Conservation (phyloP, 345 rosid species). For the Acer negundo region DNA sequence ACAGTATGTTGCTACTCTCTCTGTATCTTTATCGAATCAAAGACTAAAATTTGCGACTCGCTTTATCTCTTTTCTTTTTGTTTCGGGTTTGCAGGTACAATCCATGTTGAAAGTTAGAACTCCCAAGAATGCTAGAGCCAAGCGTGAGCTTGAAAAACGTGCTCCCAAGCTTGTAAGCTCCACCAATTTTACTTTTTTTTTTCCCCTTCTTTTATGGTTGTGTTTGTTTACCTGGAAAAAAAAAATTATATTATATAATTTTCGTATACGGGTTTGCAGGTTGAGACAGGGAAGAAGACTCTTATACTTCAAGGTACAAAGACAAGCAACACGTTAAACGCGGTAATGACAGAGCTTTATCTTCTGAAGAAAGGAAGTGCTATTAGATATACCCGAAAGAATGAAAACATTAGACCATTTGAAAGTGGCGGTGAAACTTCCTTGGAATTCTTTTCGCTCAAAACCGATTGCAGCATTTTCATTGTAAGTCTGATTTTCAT, state of each 20-base stretch:
- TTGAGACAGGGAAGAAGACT: constrained; percentile 93
- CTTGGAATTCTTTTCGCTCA: constrained; percentile 85
- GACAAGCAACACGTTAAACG: constrained; percentile 66
- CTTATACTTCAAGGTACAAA: constrained; percentile 92
- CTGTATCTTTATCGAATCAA: background rate
- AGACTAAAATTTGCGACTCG: background rate
- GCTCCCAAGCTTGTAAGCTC: constrained; percentile 77
- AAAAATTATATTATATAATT: background rate
- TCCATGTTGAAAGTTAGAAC: constrained; percentile 62
- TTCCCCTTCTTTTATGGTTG: background rate
- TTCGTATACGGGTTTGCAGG: constrained; percentile 35
- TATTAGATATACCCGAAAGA: constrained; percentile 79
- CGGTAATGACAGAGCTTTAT: constrained; percentile 64
- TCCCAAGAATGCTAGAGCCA: constrained; percentile 51
- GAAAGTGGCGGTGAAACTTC: constrained; percentile 94
- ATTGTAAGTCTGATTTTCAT: constrained; percentile 51
- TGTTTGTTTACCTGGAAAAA: constrained; percentile 21
- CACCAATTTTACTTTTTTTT: background rate
- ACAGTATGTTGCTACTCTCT: background rate
- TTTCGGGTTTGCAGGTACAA: constrained; percentile 14
- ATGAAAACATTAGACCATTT: constrained; percentile 89
- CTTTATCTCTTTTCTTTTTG: background rate
- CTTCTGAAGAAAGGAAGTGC: constrained; percentile 78
- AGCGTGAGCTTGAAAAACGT: constrained; percentile 71
- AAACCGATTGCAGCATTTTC: constrained; percentile 91